Conservation (phyloP, 768 basidiomycete genomes). For the Boletus sp. region DNA sequence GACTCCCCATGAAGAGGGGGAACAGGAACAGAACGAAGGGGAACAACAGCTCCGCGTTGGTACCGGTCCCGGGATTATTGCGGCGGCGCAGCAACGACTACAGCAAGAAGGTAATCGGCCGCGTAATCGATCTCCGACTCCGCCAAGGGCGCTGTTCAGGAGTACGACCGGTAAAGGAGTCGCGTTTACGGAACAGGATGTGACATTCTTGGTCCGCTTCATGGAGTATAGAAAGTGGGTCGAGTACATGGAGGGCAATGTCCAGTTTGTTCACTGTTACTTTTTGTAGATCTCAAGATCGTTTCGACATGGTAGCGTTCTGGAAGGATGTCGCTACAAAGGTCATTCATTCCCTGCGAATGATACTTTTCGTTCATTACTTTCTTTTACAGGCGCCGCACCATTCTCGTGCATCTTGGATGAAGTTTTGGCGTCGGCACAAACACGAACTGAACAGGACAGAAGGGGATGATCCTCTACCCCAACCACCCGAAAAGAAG, state of each 20-base stretch:
- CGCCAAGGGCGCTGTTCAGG: constrained; percentile 73
- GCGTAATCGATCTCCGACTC: constrained; percentile 75
- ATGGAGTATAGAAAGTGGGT: constrained; percentile 74
- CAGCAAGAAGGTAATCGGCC: constrained; percentile 35
- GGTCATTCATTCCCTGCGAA: constrained; percentile 36
- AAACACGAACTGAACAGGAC: constrained; percentile 75
- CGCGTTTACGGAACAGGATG: constrained; percentile 83
- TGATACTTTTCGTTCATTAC: neutral
- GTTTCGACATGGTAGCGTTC: constrained; percentile 71
- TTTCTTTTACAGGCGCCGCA: constrained; percentile 66
- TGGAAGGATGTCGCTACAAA: constrained; percentile 76
- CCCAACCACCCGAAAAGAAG: constrained; percentile 81
- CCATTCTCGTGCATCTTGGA: constrained; percentile 90
- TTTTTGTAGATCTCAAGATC: constrained; percentile 49
- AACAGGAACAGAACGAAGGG: constrained; percentile 41
- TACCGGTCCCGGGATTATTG: constrained; percentile 45
- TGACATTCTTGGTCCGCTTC: constrained; percentile 71
- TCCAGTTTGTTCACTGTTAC: constrained; percentile 1
- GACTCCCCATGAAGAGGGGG: constrained; percentile 44
- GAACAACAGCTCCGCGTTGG: constrained; percentile 37
- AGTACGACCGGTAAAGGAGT: constrained; percentile 91
- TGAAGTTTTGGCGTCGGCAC: constrained; percentile 90
- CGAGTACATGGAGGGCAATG: neutral
- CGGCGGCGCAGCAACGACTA: constrained; percentile 42
- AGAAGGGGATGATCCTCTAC: constrained; percentile 68